A percentile compares a stretch with the other conserved stretches of the same genome.
Evolutionary conservation across 495 filamentous ascomycete genomes (phyloP).

Genomic region (Diplogelasinospora grovesii): DNA sequence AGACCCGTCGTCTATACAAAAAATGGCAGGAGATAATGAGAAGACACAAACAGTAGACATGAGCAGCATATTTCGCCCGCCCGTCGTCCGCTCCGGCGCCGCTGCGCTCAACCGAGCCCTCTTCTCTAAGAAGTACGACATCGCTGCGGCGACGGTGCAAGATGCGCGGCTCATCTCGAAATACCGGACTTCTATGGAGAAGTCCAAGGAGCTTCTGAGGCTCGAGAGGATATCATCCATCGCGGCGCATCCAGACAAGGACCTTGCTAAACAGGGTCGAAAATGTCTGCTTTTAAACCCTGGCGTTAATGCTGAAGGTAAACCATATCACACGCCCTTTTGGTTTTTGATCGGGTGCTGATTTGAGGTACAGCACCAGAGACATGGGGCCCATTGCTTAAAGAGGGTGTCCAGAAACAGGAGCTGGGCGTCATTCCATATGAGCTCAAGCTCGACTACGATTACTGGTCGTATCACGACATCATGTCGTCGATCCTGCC

Average conservation of each 20-base stretch:
- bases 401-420: slow-evolving; percentile 57
- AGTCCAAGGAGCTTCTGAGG: slow-evolving; percentile 51
- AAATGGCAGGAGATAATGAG: too few relatives aligned
- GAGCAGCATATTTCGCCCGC: slow-evolving; percentile 61
- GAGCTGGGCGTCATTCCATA: slow-evolving; percentile 66
- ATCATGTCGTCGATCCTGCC: slow-evolving; percentile 76
- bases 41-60: too few relatives aligned
- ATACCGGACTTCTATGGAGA: slow-evolving; percentile 53
- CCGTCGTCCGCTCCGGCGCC: slow-evolving; percentile 60
- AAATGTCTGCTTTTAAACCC: slow-evolving; percentile 75
- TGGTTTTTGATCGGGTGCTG: slow-evolving; percentile 2
- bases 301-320: slow-evolving; percentile 62
- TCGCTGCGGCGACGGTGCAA: slow-evolving; percentile 72
- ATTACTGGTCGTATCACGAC: slow-evolving; percentile 79
- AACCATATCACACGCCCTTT: not conserved
- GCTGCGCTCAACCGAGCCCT: slow-evolving; percentile 72
- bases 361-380: slow-evolving; percentile 50
- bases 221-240: slow-evolving; percentile 51
- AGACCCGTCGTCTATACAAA: too few relatives aligned
- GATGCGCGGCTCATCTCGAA: slow-evolving; percentile 63
- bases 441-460: slow-evolving; percentile 68
- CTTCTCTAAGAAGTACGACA: slow-evolving; percentile 66
- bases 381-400: slow-evolving; percentile 67
- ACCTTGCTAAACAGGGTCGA: slow-evolving; percentile 43
- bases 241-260: slow-evolving; percentile 44